Conservation (phyloP, 2,329 filamentous ascomycete species). For the Grosmannia serpens region DNA sequence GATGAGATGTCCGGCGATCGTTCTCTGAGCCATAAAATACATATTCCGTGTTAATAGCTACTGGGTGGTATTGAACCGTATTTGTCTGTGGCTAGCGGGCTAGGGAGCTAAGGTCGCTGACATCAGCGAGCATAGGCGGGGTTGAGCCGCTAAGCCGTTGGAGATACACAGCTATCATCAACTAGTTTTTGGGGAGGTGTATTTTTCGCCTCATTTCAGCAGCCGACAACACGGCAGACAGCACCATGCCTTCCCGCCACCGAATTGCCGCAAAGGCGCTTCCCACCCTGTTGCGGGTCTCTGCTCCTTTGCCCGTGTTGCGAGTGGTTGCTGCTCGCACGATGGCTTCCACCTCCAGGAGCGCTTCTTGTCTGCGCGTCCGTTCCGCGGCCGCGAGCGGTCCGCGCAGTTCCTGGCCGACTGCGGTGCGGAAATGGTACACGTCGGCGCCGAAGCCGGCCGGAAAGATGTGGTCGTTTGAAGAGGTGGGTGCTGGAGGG, state of each 20-base stretch:
- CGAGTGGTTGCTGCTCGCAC: neutral
- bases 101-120: neutral
- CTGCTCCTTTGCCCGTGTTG: neutral
- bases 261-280: neutral
- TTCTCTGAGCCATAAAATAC: neutral
- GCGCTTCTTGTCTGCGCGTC: neutral
- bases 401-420: too few species aligned
- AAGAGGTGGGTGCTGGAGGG: constrained; percentile 21
- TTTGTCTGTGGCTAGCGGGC: neutral
- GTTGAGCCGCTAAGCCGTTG: neutral
- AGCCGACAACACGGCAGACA: neutral
- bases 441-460: constrained; percentile 15
- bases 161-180: neutral
- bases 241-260: neutral
- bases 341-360: neutral
- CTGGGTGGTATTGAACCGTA: neutral
- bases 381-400: too few species aligned
- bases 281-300: neutral
- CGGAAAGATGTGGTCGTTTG: constrained; percentile 36
- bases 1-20: neutral
- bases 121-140: neutral
- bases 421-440: constrained; percentile 12
- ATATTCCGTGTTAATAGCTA: neutral
- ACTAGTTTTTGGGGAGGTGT: neutral
- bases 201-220: too few species aligned